Percentiles rank a stretch among this genome's conserved stretches.
These are phyloP conservation scores for Themeda triandra DNA, from an alignment of 176 grass and related monocot species.

Conservation along the genomic window DNA sequence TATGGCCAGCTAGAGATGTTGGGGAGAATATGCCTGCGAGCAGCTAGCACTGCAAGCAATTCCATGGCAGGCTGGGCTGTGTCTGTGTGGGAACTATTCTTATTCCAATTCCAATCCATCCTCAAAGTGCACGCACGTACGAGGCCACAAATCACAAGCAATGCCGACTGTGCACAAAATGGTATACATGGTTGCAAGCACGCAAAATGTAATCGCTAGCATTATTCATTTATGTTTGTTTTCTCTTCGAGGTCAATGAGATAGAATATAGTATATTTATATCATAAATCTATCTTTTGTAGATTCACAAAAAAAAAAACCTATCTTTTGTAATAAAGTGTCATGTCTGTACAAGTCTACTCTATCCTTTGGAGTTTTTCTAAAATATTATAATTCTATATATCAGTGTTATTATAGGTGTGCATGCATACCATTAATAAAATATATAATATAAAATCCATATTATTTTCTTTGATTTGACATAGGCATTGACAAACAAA, in stretches of 20 bases:
- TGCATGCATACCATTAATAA: too few species aligned
- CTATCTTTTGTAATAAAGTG: neutral
- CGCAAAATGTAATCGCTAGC: neutral
- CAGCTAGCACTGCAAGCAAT: conserved; percentile 4
- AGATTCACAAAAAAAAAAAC: too few species aligned
- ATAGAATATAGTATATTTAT: too few species aligned
- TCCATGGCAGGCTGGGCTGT: neutral
- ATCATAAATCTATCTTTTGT: too few species aligned
- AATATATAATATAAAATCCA: too few species aligned
- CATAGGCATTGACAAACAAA: neutral
- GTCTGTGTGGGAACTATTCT: neutral
- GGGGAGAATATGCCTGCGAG: conserved; percentile 18
- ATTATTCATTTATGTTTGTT: too few species aligned
- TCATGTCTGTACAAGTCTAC: neutral
- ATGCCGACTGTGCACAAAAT: neutral
- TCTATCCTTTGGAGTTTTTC: neutral
- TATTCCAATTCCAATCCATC: neutral
- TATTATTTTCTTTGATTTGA: too few species aligned
- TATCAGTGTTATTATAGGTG: too few species aligned
- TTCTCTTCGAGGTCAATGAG: too few species aligned
- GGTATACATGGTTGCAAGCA: neutral
- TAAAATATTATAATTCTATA: too few species aligned
- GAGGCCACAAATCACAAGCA: neutral
- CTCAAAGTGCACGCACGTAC: neutral
- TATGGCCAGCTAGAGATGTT: neutral